Conservation (phyloP, 495 filamentous ascomycete species). For the Tuber borchii region DNA sequence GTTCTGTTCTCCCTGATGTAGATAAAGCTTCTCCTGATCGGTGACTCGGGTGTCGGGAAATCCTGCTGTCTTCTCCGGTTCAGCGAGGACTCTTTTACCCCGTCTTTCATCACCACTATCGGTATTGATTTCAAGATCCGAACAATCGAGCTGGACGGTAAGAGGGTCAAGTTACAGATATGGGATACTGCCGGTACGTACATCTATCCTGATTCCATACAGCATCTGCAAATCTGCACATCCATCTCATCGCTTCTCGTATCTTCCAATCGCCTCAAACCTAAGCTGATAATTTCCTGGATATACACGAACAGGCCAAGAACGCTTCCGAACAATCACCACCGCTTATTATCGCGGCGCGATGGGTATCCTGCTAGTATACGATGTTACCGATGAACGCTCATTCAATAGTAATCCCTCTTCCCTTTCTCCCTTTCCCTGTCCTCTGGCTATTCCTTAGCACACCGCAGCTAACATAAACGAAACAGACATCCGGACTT, state of each 20-base stretch:
- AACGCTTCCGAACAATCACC: conserved; percentile 96
- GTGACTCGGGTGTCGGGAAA: conserved; percentile 96
- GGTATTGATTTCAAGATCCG: conserved; percentile 99
- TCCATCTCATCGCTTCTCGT: conserved; percentile 3
- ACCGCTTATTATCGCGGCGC: conserved; percentile 97
- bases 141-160: conserved; percentile 96
- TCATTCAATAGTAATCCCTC: conserved; percentile 85
- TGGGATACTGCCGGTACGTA: conserved; percentile 81
- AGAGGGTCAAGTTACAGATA: conserved; percentile 97
- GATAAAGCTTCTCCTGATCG: conserved; percentile 98
- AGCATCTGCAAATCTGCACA: not conserved
- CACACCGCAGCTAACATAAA: not conserved
- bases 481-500: conserved; percentile 86
- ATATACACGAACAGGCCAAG: conserved; percentile 54
- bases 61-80: conserved; percentile 97
- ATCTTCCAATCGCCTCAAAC: conserved; percentile 4
- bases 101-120: conserved; percentile 98
- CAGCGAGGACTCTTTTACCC: conserved; percentile 97
- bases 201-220: not conserved
- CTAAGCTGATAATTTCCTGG: not conserved
- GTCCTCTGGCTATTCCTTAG: not conserved
- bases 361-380: conserved; percentile 96
- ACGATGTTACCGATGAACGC: conserved; percentile 95
- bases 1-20: conserved; percentile 43
- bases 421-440: conserved; percentile 14